phyloP scores from a whole-genome alignment of 1,139 yeast species.

The Magnusiomyces paraingens region DNA sequence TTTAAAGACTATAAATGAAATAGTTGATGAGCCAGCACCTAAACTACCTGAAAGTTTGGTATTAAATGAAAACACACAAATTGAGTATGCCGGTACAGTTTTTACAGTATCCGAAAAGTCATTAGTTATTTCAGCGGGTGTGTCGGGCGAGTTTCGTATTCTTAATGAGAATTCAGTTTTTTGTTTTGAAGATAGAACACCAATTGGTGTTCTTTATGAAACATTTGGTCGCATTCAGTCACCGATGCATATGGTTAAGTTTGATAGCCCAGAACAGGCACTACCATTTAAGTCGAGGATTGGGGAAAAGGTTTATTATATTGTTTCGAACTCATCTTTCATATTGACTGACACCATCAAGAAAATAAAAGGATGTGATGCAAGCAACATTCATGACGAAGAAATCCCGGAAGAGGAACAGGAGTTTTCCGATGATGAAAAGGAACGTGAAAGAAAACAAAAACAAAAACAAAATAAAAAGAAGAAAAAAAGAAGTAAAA shows the following conservation, averaged over 20 bases:
- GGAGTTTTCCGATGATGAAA: conserved; percentile 91
- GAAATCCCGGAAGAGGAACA: conserved; percentile 90
- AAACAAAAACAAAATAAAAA: conserved; percentile 48
- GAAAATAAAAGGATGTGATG: conserved; percentile 79
- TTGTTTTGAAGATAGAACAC: conserved; percentile 64
- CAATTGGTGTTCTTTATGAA: conserved; percentile 81
- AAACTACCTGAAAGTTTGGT: conserved; percentile 59
- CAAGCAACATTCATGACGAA: conserved; percentile 91
- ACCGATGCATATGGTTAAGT: conserved; percentile 77
- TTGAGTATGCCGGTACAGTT: conserved; percentile 70
- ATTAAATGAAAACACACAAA: conserved; percentile 53
- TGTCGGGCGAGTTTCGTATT: conserved; percentile 80
- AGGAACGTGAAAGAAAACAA: conserved; percentile 54
- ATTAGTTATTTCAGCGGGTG: conserved; percentile 63
- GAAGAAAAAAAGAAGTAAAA: conserved; percentile 8
- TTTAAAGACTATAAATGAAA: conserved; percentile 71
- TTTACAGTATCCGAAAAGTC: conserved; percentile 65
- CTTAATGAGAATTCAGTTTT: conserved; percentile 76
- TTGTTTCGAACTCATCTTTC: conserved; percentile 75
- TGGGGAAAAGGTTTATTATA: conserved; percentile 64
- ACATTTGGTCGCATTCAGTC: conserved; percentile 82
- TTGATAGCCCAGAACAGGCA: conserved; percentile 49
- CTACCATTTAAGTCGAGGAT: conserved; percentile 39
- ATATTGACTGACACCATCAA: conserved; percentile 68
- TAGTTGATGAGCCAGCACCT: conserved; percentile 61